phyloP scores from a whole-genome alignment of 176 grass and related monocot species.

The Aegilops longissima region DNA sequence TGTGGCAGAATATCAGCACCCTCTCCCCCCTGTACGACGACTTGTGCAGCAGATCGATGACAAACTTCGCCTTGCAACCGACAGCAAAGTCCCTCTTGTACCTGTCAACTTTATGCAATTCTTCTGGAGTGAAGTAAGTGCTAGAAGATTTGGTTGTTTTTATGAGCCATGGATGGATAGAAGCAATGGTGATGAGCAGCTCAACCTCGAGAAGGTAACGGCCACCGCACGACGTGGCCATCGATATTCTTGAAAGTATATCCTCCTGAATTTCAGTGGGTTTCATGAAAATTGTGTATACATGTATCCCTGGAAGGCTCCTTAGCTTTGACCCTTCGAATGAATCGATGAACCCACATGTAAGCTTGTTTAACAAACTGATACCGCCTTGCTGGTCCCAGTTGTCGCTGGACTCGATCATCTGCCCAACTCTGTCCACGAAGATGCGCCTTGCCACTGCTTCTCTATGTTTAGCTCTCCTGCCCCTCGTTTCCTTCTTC shows the following conservation, averaged over 20 bases:
- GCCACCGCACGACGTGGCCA: not conserved
- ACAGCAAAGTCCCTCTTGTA: conserved; percentile 22
- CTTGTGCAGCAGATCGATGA: conserved; percentile 80
- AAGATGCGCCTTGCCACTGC: conserved; percentile 62
- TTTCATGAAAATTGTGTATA: conserved; percentile 71
- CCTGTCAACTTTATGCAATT: conserved; percentile 44
- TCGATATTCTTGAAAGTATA: conserved; percentile 54
- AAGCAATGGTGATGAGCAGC: conserved; percentile 65
- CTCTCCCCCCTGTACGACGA: conserved; percentile 64
- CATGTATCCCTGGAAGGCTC: conserved; percentile 72
- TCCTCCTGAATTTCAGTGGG: conserved; percentile 60
- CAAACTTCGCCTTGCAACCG: conserved; percentile 80
- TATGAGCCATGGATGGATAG: conserved; percentile 87
- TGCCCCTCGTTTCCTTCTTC: conserved; percentile 28
- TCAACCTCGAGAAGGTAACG: conserved; percentile 71
- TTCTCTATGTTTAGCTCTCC: conserved; percentile 50
- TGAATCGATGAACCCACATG: conserved; percentile 66
- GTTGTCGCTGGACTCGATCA: conserved; percentile 58
- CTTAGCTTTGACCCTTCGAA: conserved; percentile 58
- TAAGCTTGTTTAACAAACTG: conserved; percentile 60
- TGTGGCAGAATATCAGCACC: conserved; percentile 95
- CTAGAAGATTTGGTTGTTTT: conserved; percentile 41
- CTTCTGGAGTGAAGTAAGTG: conserved; percentile 52
- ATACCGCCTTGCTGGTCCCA: conserved; percentile 53
- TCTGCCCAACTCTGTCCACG: conserved; percentile 81